Base-by-base conservation (phyloP, 441 rosid species). In the Erodium chrysanthum region DNA sequence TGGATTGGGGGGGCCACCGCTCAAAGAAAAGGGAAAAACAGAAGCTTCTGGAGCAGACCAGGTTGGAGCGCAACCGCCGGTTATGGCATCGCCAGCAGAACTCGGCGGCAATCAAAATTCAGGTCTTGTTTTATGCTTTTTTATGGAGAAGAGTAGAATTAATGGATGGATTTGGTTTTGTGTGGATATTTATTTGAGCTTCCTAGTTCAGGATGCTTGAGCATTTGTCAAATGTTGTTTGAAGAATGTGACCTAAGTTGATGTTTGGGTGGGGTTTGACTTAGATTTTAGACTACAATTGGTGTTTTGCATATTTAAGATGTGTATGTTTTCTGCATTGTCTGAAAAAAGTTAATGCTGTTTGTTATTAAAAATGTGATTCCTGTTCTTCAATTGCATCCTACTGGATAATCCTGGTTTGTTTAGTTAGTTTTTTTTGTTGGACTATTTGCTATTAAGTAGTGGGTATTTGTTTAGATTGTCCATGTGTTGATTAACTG, bases 1-100 rank as follows among this genome's bases (percentile, higher is more conserved):
- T n/a, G n/a, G n/a, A n/a, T n/a, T n/a, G n/a, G 75, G 99, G 99
- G 48, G 99, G 99, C 59, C 86, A 96, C 81, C 91, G 99, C 68
- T 79, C 96, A 4, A 94, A 94, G 78, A 96, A 94, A 81, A 84
- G 96, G 74, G 99, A 94, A 66, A 86, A 92, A 50, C 86, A 89
- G 81, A 94, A 94, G 82, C 99, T 94, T 80, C 78, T 94, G 6
- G 97, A 94, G 73, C 96, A 91, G 78, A 88, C 99, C 40, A 83
- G 97, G 65, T 76, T 85, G 84, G 96, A 94, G 81, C 86, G 99
- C 2, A 86, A 94, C 68, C 96, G 92, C 66, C 84, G 99, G 17
- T 80, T 90, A 64, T 77, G 83, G 82, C 69, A 81, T 72, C 84
- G 92, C 70, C 89, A 84, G 76, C 91, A 88, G 84, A 91, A 85